A percentile compares a stretch with the other conserved stretches of the same genome.
These are phyloP conservation scores for Colletotrichum tofieldiae DNA, from an alignment of 2,329 filamentous ascomycete genomes.

Conservation along the genomic window DNA sequence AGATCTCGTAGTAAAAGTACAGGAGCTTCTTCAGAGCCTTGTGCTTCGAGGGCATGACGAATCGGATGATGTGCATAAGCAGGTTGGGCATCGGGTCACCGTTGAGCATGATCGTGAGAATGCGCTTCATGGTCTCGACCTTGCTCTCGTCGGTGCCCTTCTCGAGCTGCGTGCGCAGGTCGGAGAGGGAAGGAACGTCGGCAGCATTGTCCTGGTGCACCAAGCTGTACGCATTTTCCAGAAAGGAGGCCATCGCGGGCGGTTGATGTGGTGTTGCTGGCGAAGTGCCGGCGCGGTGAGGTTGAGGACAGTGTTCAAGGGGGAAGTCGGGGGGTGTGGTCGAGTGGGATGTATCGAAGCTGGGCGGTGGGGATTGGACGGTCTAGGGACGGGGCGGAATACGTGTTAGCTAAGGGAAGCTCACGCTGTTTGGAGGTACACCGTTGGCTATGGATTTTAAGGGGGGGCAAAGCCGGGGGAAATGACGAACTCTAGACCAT, in stretches of 20 bases:
- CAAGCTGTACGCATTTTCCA: slow-evolving; percentile 95
- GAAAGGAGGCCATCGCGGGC: slow-evolving; percentile 89
- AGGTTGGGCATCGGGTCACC: slow-evolving; percentile 95
- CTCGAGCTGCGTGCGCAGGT: slow-evolving; percentile 93
- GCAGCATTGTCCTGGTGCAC: slow-evolving; percentile 98
- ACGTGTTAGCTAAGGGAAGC: slow-evolving; percentile 44
- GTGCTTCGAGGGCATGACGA: slow-evolving; percentile 98
- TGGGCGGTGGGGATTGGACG: slow-evolving; percentile 43
- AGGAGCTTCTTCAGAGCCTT: slow-evolving; percentile 98
- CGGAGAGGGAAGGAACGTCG: slow-evolving; percentile 90
- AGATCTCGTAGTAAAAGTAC: slow-evolving; percentile 99
- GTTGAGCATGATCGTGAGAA: slow-evolving; percentile 97
- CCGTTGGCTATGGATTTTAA: slow-evolving; percentile 13
- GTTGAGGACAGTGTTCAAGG: slow-evolving; percentile 43
- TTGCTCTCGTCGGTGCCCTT: slow-evolving; percentile 95
- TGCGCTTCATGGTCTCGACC: slow-evolving; percentile 95
- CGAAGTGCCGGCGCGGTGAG: slow-evolving; percentile 45
- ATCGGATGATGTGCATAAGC: slow-evolving; percentile 99
- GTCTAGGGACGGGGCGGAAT: slow-evolving; percentile 40
- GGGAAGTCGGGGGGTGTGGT: slow-evolving; percentile 22
- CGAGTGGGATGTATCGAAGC: slow-evolving; percentile 43
- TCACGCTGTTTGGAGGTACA: slow-evolving; percentile 7
- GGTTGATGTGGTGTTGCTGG: slow-evolving; percentile 44
- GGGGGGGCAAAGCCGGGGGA: neutral
- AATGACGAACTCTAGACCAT: slow-evolving; percentile 32